Evolutionary conservation across 176 grass and related monocot genomes (phyloP).

Genomic region (Guadua angustifolia): DNA sequence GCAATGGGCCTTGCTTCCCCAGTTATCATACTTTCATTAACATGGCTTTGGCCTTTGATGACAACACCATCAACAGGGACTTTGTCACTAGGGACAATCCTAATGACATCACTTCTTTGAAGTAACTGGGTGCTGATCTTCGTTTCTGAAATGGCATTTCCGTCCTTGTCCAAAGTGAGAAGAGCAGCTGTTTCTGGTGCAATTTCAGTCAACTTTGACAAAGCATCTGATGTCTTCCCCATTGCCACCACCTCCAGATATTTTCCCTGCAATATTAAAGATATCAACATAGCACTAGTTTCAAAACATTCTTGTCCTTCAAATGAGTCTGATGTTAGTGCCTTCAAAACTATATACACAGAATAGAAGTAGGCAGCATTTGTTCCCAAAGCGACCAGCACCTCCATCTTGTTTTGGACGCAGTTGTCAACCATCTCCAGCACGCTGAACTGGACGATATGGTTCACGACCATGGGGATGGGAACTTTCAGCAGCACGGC

Average conservation of each 20-base stretch:
- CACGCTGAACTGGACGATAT: too few species aligned
- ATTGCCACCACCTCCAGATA: slow-evolving; percentile 92
- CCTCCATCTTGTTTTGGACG: too few species aligned
- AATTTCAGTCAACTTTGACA: slow-evolving; percentile 90
- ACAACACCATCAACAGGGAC: slow-evolving; percentile 96
- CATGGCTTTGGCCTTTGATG: slow-evolving; percentile 91
- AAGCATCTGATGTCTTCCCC: slow-evolving; percentile 95
- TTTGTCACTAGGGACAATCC: slow-evolving; percentile 94
- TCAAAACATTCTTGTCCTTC: slow-evolving; percentile 96
- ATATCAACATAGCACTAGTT: slow-evolving; percentile 98
- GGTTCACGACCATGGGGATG: too few species aligned
- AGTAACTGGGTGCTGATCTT: slow-evolving; percentile 92
- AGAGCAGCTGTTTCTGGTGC: slow-evolving; percentile 91
- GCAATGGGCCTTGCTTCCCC: slow-evolving; percentile 90
- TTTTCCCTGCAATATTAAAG: slow-evolving; percentile 96
- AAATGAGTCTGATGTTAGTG: slow-evolving; percentile 68
- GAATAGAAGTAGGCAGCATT: slow-evolving; percentile 99
- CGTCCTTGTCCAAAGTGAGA: slow-evolving; percentile 73
- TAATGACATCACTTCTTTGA: slow-evolving; percentile 97
- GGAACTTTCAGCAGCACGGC: too few species aligned
- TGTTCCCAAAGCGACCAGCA: slow-evolving; percentile 93
- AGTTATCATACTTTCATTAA: slow-evolving; percentile 99
- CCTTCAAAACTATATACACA: slow-evolving; percentile 80
- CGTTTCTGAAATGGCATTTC: slow-evolving; percentile 77
- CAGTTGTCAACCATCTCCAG: too few species aligned